Conservation (phyloP, 1,284 basidiomycete species). For the Cryptococcus sp. region DNA sequence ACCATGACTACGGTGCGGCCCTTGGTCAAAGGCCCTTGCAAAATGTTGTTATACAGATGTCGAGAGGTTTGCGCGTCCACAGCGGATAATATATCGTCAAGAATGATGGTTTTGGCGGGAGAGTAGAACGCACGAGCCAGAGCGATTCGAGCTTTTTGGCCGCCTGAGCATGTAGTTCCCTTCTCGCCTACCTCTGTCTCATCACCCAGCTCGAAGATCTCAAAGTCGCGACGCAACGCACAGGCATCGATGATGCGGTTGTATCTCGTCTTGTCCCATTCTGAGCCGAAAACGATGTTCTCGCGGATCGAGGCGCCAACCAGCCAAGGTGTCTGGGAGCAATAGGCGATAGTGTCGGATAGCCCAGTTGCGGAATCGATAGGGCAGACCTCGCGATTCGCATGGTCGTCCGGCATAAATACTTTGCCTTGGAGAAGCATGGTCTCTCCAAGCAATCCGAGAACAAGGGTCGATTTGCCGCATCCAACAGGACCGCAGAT, state of each 20-base stretch:
- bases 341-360: constrained; percentile 59
- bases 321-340: constrained; percentile 59
- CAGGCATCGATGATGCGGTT: constrained; percentile 57
- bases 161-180: constrained; percentile 56
- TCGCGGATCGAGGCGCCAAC: constrained; percentile 60
- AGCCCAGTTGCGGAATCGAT: constrained; percentile 55
- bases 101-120: constrained; percentile 45
- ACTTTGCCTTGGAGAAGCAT: constrained; percentile 56
- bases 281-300: constrained; percentile 59
- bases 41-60: constrained; percentile 44
- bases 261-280: constrained; percentile 55
- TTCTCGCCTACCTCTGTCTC: constrained; percentile 62
- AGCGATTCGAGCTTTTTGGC: constrained; percentile 52
- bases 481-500: constrained; percentile 57
- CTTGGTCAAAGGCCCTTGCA: constrained; percentile 50
- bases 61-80: constrained; percentile 57
- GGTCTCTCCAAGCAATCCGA: constrained; percentile 60
- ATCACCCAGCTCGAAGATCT: constrained; percentile 59
- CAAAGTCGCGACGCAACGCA: constrained; percentile 58
- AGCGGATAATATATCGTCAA: constrained; percentile 51
- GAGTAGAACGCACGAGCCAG: constrained; percentile 52
- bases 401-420: constrained; percentile 57
- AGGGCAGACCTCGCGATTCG: constrained; percentile 49
- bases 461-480: constrained; percentile 71
- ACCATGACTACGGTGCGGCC: constrained; percentile 57